Evolutionary conservation across 768 basidiomycete genomes (phyloP).

Genomic region (Lyophyllum atratum): DNA sequence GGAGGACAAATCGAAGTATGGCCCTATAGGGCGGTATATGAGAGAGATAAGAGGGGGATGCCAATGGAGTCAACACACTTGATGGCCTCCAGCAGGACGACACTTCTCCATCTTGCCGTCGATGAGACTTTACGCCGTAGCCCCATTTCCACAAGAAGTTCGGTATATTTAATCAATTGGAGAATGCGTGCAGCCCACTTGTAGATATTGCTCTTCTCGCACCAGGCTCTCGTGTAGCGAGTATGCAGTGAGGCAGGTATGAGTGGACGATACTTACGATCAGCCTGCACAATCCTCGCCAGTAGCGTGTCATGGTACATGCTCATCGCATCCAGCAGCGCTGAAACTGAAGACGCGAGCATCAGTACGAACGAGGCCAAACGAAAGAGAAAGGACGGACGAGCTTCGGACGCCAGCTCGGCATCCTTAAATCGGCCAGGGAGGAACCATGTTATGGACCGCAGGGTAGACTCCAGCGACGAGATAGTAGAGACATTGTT

Average conservation of each 20-base stretch:
- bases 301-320: slow-evolving; percentile 97
- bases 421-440: slow-evolving; percentile 98
- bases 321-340: slow-evolving; percentile 84
- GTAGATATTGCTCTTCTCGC: slow-evolving; percentile 67
- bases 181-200: slow-evolving; percentile 77
- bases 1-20: slow-evolving; percentile 67
- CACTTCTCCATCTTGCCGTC: slow-evolving; percentile 70
- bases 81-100: slow-evolving; percentile 76
- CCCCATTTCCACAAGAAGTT: slow-evolving; percentile 90
- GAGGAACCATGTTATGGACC: slow-evolving; percentile 93
- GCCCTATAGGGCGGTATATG: slow-evolving; percentile 49
- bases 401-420: slow-evolving; percentile 90
- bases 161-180: slow-evolving; percentile 76
- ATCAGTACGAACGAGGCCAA: slow-evolving; percentile 10
- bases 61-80: slow-evolving; percentile 65
- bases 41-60: slow-evolving; percentile 9
- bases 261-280: slow-evolving; percentile 73
- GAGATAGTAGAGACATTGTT: slow-evolving; percentile 85
- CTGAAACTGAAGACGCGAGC: slow-evolving; percentile 64
- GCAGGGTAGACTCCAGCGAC: slow-evolving; percentile 83
- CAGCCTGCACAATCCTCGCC: slow-evolving; percentile 57
- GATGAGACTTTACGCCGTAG: slow-evolving; percentile 69
- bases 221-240: slow-evolving; percentile 90
- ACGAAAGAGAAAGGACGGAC: slow-evolving; percentile 53
- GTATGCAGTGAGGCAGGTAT: slow-evolving; percentile 79